Base-by-base conservation (phyloP, 2,329 filamentous ascomycete genomes). In the Aulographum hederae region DNA sequence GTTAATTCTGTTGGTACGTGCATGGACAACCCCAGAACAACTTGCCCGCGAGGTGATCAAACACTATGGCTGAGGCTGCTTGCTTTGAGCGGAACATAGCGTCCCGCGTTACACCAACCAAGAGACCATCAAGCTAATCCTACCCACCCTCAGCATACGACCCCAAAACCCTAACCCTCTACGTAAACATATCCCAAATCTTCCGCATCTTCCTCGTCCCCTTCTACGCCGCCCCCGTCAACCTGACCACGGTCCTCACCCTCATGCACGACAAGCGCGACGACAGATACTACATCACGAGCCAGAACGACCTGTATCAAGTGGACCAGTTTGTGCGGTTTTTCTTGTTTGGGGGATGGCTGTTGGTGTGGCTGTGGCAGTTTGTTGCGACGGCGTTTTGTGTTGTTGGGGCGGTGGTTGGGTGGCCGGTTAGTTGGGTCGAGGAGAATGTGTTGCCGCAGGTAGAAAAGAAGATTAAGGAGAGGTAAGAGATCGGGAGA, bases 291-390 rank as follows among this genome's bases (percentile, higher is more conserved):
- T 78, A 74, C 47, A 85, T 92, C 39, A 52, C 61, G 5, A 66
- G 62, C 13, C 84, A 93, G 48, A 73, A 91, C 40, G 82, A 93
- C 46, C 55, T 85, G 5, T 92, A 92, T 46, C 79, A 86, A 44
- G 61, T 71, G 1, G 74, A 72, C 30, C 76, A 92, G 41, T 75
- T 74, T 38, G 57, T 86, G 37, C 74, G 75, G 42, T 89, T 91
- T 46, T 42, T 85, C 13, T 44, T 67, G 12, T 71, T 76, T 8
- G 63, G 67, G 0, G 53, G 74, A 0, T 71, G 69, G 5, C 44
- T 67, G 16, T 19, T 75, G 2, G 50, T 82, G 1, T 60, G 67
- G 51, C 39, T 63, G 3, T 77, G 67, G 63, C 77, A 84, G 47
- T 54, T 74, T 14, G 60, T 70, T 32, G 70, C 70, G 3, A 76